These are phyloP conservation scores for Rheum nobile DNA, from an alignment of 148 eudicot genomes.

Conservation along the genomic window DNA sequence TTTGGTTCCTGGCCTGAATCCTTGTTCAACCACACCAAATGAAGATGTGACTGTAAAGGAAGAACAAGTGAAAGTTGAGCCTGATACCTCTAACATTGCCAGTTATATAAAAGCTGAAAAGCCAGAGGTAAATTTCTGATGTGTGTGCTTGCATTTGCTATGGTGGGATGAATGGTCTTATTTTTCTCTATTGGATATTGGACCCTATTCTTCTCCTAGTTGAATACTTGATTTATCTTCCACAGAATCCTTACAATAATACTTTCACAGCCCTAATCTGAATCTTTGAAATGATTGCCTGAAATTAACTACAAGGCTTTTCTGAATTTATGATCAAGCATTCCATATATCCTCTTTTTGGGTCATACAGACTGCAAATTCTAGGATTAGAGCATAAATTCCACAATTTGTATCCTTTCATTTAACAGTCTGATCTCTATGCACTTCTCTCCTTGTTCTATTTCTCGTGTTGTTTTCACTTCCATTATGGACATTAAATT, in stretches of 20 bases:
- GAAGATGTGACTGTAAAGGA: background rate
- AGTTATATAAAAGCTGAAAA: background rate
- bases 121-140: background rate
- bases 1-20: conserved; percentile 4
- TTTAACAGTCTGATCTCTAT: background rate
- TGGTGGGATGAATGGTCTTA: too few species aligned
- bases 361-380: background rate
- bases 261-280: background rate
- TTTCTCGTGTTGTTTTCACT: background rate
- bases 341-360: background rate
- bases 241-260: background rate
- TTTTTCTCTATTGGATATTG: background rate
- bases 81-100: background rate
- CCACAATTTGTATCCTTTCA: too few species aligned
- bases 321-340: background rate
- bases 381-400: background rate
- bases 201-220: background rate
- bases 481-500: background rate
- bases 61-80: background rate
- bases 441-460: background rate
- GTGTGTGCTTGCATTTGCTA: too few species aligned
- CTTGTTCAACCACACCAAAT: background rate
- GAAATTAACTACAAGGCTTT: background rate
- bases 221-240: background rate
- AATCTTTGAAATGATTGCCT: background rate